phyloP scores from a whole-genome alignment of 2,329 filamentous ascomycete species.

The Colletotrichum limetticola region DNA sequence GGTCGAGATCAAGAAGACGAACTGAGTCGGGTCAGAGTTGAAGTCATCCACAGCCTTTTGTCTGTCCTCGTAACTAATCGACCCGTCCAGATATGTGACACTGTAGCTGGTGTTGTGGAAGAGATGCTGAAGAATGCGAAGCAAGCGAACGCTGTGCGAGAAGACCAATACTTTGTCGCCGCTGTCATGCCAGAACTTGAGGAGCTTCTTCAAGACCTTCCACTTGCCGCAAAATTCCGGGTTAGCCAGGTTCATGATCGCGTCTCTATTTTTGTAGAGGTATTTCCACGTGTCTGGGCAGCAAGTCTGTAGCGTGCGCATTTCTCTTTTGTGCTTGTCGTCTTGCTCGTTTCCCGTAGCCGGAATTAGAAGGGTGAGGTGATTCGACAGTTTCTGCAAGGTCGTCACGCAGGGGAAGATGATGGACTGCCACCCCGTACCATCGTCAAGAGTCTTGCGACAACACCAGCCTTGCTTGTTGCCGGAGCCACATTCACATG shows the following conservation, averaged over 20 bases:
- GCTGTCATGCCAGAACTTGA: constrained; percentile 89
- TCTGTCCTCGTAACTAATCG: constrained; percentile 84
- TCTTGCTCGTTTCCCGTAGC: constrained; percentile 65
- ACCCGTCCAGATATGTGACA: constrained; percentile 90
- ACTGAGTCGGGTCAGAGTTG: constrained; percentile 87
- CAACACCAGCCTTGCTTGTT: constrained; percentile 88
- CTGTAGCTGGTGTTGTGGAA: constrained; percentile 92
- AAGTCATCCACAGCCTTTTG: constrained; percentile 87
- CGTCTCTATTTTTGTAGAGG: constrained; percentile 80
- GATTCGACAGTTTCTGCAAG: constrained; percentile 90
- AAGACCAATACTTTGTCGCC: constrained; percentile 97
- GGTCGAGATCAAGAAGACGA: constrained; percentile 96
- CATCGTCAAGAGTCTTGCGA: constrained; percentile 66
- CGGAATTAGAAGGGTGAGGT: constrained; percentile 89
- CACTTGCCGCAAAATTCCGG: constrained; percentile 97
- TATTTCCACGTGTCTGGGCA: constrained; percentile 80
- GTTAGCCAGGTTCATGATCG: constrained; percentile 83
- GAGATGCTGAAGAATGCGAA: constrained; percentile 85
- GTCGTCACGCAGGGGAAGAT: constrained; percentile 88
- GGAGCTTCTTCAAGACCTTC: constrained; percentile 87
- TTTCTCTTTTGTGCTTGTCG: constrained; percentile 82
- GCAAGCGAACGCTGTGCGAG: constrained; percentile 86
- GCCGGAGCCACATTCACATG: constrained; percentile 76
- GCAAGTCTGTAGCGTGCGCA: constrained; percentile 78
- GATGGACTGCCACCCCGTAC: constrained; percentile 75